phyloP scores from a whole-genome alignment of 176 grass and related monocot species.

The Triticum dicoccoides region DNA sequence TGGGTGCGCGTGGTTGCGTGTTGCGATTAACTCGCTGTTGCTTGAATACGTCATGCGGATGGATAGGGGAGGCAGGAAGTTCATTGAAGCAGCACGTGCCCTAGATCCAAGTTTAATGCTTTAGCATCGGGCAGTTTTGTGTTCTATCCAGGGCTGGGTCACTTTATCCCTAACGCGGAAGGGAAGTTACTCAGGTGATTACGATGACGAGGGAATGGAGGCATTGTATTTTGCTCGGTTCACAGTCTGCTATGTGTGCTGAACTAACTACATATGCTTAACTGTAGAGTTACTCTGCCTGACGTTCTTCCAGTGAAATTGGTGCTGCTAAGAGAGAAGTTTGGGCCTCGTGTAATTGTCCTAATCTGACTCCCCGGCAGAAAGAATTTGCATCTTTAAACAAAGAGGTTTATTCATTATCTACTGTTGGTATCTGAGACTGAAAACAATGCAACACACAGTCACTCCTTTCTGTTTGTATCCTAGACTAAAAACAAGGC shows the following conservation, averaged over 20 bases:
- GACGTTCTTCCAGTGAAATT: constrained; percentile 6
- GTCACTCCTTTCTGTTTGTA: not conserved
- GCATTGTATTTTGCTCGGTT: not conserved
- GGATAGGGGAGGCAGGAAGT: not conserved
- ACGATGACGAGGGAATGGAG: not conserved
- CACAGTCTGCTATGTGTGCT: not conserved
- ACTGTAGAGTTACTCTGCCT: not conserved
- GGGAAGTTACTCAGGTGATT: not conserved
- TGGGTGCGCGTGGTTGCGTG: not conserved
- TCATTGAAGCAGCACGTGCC: constrained; percentile 13
- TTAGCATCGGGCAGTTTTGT: constrained; percentile 6
- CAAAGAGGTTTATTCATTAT: not conserved
- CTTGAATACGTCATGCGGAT: constrained; percentile 15
- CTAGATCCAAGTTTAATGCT: constrained; percentile 43
- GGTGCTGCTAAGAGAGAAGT: not conserved
- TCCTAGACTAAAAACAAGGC: not conserved
- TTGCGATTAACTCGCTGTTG: constrained; percentile 15
- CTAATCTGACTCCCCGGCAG: not conserved
- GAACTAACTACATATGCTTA: constrained; percentile 21
- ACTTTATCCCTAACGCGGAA: not conserved
- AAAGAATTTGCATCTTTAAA: constrained; percentile 7
- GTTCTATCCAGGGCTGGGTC: not conserved
- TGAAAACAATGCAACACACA: not conserved
- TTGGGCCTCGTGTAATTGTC: not conserved
- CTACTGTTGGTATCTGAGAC: not conserved